Evolutionary conservation across 2,329 filamentous ascomycete species (phyloP).

Genomic region (Davidsoniella virescens): DNA sequence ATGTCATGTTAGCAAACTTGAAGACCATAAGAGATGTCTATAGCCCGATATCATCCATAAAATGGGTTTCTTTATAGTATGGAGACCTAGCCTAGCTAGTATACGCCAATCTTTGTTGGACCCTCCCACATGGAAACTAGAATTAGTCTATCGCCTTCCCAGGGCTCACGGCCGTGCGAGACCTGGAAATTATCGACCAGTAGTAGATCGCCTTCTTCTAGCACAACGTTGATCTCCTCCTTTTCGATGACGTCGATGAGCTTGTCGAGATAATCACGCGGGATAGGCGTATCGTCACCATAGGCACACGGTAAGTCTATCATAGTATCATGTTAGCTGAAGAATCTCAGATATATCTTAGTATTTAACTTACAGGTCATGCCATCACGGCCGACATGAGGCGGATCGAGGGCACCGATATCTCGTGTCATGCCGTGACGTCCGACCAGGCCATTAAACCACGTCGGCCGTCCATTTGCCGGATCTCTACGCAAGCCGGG

Average conservation of each 20-base stretch:
- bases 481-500: slow-evolving; percentile 12
- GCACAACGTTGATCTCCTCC: slow-evolving; percentile 14
- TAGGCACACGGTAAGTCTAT: slow-evolving; percentile 14
- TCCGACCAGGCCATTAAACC: slow-evolving; percentile 14
- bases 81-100: neutral
- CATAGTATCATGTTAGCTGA: neutral
- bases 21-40: too few species aligned
- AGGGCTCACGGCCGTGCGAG: slow-evolving; percentile 1
- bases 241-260: slow-evolving; percentile 14
- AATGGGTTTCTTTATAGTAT: too few species aligned
- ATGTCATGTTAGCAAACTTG: too few species aligned
- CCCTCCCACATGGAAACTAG: slow-evolving; percentile 8
- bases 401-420: slow-evolving; percentile 14
- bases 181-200: slow-evolving; percentile 15
- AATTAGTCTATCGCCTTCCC: neutral
- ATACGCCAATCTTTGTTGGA: neutral
- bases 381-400: slow-evolving; percentile 13
- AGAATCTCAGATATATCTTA: too few species aligned
- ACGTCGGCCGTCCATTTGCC: slow-evolving; percentile 10
- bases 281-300: slow-evolving; percentile 13
- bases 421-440: slow-evolving; percentile 14
- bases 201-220: slow-evolving; percentile 14
- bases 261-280: slow-evolving; percentile 11
- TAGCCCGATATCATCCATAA: too few species aligned
- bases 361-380: slow-evolving; percentile 13